Evolutionary conservation across 768 basidiomycete genomes (phyloP).

Genomic region (Hypholoma fasciculare): DNA sequence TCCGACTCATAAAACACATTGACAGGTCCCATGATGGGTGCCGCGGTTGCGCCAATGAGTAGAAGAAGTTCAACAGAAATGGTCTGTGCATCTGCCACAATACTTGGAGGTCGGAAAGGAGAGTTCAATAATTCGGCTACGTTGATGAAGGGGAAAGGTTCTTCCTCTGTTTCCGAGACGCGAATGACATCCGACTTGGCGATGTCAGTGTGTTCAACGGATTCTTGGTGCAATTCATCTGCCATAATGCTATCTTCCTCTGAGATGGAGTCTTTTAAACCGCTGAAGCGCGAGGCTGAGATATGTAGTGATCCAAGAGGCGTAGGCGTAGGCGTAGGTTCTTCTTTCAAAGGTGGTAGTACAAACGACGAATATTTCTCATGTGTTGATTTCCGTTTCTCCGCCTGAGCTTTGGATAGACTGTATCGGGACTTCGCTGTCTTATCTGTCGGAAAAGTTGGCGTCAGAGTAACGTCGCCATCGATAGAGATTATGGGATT

Average conservation of each 20-base stretch:
- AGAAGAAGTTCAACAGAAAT: conserved; percentile 77
- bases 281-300: neutral
- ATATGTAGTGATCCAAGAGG: conserved; percentile 56
- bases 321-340: conserved; percentile 55
- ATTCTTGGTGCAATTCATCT: neutral
- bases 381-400: conserved; percentile 66
- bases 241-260: neutral
- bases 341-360: conserved; percentile 70
- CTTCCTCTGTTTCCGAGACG: neutral
- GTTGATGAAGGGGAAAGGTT: conserved; percentile 39
- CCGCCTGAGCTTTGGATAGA: conserved; percentile 33
- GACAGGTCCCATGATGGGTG: conserved; percentile 41
- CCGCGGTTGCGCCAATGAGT: conserved; percentile 52
- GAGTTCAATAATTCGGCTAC: conserved; percentile 44
- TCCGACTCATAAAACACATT: conserved; percentile 77
- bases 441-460: neutral
- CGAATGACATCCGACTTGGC: too few relatives aligned
- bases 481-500: neutral
- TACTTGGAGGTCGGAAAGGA: conserved; percentile 13
- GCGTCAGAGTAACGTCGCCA: neutral
- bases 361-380: conserved; percentile 64
- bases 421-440: conserved; percentile 20
- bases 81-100: conserved; percentile 41
- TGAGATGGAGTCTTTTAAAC: neutral
- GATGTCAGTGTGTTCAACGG: too few relatives aligned